phyloP scores from a whole-genome alignment of 2,329 filamentous ascomycete genomes.

The Trichothecium sympodiale region DNA sequence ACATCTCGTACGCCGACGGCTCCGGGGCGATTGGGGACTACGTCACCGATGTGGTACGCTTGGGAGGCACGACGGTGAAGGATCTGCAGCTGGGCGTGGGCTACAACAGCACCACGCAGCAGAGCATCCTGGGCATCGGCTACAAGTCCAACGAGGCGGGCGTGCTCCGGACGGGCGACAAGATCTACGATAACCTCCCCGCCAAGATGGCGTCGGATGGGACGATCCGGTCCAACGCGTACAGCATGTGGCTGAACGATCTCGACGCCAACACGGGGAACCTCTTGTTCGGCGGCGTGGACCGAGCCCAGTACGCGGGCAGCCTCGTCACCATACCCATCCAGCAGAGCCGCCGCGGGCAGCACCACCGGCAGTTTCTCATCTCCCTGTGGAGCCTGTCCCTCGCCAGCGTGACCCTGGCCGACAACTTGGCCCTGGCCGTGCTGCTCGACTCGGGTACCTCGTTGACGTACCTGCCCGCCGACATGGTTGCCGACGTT shows the following conservation, averaged over 20 bases:
- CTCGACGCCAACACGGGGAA: conserved; percentile 52
- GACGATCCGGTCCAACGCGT: conserved; percentile 54
- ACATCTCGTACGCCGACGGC: conserved; percentile 80
- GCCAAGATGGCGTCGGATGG: conserved; percentile 50
- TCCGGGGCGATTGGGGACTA: conserved; percentile 71
- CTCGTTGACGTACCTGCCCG: conserved; percentile 55
- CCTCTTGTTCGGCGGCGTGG: conserved; percentile 67
- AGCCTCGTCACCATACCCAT: conserved; percentile 57
- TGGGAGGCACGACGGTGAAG: conserved; percentile 42
- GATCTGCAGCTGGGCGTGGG: conserved; percentile 64
- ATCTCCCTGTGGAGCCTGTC: conserved; percentile 55
- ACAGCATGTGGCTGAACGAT: conserved; percentile 68
- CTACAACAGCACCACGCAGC: conserved; percentile 45
- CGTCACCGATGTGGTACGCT: conserved; percentile 57
- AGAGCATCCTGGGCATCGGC: conserved; percentile 80
- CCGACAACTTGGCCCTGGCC: conserved; percentile 37
- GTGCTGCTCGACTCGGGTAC: conserved; percentile 64
- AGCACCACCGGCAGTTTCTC: conserved; percentile 47
- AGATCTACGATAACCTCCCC: conserved; percentile 58
- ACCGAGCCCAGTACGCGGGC: conserved; percentile 53
- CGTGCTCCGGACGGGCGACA: conserved; percentile 27
- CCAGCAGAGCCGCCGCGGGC: conserved; percentile 34
- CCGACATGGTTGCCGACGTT: conserved; percentile 40
- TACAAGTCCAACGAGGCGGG: conserved; percentile 72
- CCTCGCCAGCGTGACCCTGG: conserved; percentile 30